Evolutionary conservation across 306 rosid species (phyloP), one percentile per base, ranked within the genome.

Genomic region (Canavalia gladiata): DNA sequence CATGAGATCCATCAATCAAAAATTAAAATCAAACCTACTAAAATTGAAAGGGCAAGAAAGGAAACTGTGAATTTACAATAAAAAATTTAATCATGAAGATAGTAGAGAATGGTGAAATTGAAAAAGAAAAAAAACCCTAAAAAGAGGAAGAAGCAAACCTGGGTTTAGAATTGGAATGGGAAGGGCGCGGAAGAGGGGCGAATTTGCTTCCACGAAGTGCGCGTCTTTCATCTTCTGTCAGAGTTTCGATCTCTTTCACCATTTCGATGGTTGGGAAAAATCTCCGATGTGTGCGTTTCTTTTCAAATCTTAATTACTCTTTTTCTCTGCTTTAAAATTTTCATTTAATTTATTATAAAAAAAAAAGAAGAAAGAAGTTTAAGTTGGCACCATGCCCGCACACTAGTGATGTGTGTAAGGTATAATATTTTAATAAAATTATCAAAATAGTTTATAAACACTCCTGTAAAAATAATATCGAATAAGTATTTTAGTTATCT

Each of bases 161-260:
- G 76, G 94, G 89, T 79, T 84, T 93, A 66, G 90, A 56, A 5
- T 84, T 80, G 45, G 92, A 81, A 41, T 82, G 86, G 59, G 90
- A 82, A 55, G 86, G 9, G 30, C 35, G 49, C 2, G 97, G 86
- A 9, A 95, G 97, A 41, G 99, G 99, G 0, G 99, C 99, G 89
- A 95, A 95, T 75, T 95, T 95, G 87, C 99, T 95, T 52, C 97
- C 97, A 25, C 97, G 71, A 63, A 93, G 90, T 2, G 97, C 99
- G 1, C 88, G 93, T 79, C 88, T 86, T 79, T 95, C 97, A 10
- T 95, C 97, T 81, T 95, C 97, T 85, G 82, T 91, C 0, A 95
- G 62, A 70, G 77, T 78, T 78, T 93, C 97, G 39, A 89, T 81
- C 25, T 87, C 89, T 71, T 78, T 92, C 82, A 39, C 87, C 91